Conservation (phyloP, 73 alveolate genomes). For the Halteria grandinella region DNA sequence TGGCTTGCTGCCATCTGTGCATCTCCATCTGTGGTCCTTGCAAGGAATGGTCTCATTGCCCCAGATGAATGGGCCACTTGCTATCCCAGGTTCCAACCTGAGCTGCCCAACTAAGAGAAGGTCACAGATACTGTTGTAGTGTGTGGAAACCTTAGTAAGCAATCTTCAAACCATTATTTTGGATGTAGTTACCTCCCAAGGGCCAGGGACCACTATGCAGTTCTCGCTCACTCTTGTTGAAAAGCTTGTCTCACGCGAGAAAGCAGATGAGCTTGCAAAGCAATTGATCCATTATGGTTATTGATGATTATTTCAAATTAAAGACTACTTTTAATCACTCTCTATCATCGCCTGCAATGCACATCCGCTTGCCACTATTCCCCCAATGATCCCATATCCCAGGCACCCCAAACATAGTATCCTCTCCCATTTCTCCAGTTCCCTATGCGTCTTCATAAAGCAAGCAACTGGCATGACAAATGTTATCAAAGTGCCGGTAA, state of each 20-base stretch:
- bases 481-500: not conserved
- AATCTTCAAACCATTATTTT: too few relatives aligned
- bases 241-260: conserved; percentile 76
- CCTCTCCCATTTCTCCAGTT: too few relatives aligned
- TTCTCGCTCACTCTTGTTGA: conserved; percentile 85
- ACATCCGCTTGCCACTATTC: too few relatives aligned
- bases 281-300: too few relatives aligned
- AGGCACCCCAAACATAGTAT: too few relatives aligned
- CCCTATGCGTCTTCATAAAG: too few relatives aligned
- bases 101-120: conserved; percentile 75
- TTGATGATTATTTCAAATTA: too few relatives aligned
- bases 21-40: conserved; percentile 90
- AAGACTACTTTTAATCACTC: too few relatives aligned
- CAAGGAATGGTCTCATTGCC: conserved; percentile 83
- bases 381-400: too few relatives aligned
- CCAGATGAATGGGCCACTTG: conserved; percentile 88
- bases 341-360: too few relatives aligned
- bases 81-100: conserved; percentile 82
- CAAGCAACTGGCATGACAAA: not conserved
- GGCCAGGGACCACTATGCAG: conserved; percentile 90
- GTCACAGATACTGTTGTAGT: conserved; percentile 86
- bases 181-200: conserved; percentile 78
- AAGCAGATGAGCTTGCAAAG: conserved; percentile 70
- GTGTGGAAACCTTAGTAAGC: conserved; percentile 74
- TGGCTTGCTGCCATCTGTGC: conserved; percentile 94